Base-by-base conservation (phyloP, 2,329 filamentous ascomycete species). In the Stylonectria norvegica region DNA sequence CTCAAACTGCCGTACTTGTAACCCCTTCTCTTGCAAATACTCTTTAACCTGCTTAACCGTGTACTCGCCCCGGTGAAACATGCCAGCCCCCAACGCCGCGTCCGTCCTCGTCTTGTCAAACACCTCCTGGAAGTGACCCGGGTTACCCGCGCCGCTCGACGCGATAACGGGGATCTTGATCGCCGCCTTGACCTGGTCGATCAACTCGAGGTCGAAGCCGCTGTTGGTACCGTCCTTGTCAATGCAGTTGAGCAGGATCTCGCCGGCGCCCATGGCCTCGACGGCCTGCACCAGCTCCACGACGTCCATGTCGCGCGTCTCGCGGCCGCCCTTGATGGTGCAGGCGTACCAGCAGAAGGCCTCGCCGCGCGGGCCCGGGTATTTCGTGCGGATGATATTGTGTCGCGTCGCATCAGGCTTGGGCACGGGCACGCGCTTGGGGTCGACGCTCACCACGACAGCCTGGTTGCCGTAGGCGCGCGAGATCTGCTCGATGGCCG, bases 51-150 rank as follows among this genome's bases (percentile, higher is more conserved):
- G 83, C 63, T 82, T 83, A 12, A 98, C 91, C 0, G 90, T 95
- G 66, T 91, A 98, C 70, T 98, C 91, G 25, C 85, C 88, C 34
- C 93, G 75, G 69, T 98, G 93, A 67, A 98, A 98, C 85, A 98
- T 98, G 38, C 93, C 93, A 7, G 93, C 93, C 3, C 93, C 93
- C 45, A 98, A 70, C 19, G 93, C 93, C 35, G 93, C 93, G 72
- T 98, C 93, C 3, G 91, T 91, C 12, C 75, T 73, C 7, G 93
- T 97, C 68, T 86, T 72, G 41, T 78, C 72, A 65, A 98, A 98
- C 2, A 97, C 93, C 61, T 97, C 86, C 36, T 81, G 76, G 61
- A 98, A 98, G 67, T 98, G 93, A 0, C 62, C 78, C 2, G 93
- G 91, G 53, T 85, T 82, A 2, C 93, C 93, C 2, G 93, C 93